Evolutionary conservation across 768 basidiomycete species (phyloP).

Genomic region (Trametes cingulata): DNA sequence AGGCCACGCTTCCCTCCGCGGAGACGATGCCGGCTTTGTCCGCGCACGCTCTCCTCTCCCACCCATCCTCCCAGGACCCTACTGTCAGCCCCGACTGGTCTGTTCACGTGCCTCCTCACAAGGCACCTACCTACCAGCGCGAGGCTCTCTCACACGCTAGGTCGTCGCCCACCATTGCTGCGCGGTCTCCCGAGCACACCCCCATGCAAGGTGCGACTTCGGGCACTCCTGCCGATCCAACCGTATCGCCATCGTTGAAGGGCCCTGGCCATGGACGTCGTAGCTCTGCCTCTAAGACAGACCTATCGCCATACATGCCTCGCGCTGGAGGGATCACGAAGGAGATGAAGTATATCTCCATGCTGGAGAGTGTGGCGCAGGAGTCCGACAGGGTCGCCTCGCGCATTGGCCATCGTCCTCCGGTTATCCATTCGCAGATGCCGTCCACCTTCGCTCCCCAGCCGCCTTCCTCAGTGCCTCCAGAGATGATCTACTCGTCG

Average conservation of each 20-base stretch:
- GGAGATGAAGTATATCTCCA: conserved; percentile 66
- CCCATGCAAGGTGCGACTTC: background rate
- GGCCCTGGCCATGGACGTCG: conserved; percentile 32
- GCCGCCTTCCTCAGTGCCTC: conserved; percentile 32
- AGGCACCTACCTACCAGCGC: background rate
- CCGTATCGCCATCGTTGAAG: background rate
- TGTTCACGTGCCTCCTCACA: conserved; percentile 12
- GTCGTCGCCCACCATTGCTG: conserved; percentile 6
- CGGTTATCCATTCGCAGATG: background rate
- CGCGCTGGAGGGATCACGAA: conserved; percentile 57
- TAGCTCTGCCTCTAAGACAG: conserved; percentile 51
- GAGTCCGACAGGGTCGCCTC: conserved; percentile 63
- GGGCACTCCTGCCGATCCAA: background rate
- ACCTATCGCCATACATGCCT: conserved; percentile 70
- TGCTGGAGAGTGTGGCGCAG: conserved; percentile 70
- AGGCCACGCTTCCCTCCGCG: background rate
- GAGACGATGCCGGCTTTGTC: conserved; percentile 3
- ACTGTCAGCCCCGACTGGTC: conserved; percentile 15
- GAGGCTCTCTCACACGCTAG: background rate
- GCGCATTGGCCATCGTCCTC: conserved; percentile 12
- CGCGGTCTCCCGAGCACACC: background rate
- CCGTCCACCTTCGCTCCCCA: background rate
- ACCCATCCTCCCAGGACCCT: background rate
- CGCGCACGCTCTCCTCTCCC: background rate
- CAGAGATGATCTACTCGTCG: conserved; percentile 40